These are phyloP conservation scores for Diaporthe citri DNA, from an alignment of 2,329 filamentous ascomycete species.

Conservation along the genomic window DNA sequence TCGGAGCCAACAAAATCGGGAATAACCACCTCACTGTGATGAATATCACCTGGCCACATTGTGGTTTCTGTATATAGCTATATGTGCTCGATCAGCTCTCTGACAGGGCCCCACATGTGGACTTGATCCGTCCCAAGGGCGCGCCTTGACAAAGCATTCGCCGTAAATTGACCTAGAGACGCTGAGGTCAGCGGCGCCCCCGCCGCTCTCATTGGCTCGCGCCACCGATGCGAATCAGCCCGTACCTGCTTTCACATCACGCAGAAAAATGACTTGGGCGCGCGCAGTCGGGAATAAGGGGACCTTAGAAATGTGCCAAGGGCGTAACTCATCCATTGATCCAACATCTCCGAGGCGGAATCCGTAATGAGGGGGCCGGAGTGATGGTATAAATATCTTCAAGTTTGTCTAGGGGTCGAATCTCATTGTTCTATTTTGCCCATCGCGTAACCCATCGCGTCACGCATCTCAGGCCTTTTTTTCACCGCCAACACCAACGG, in stretches of 20 bases:
- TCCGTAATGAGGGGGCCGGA: not conserved
- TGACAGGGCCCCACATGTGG: not conserved
- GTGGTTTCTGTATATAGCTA: not conserved
- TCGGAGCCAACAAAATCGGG: not conserved
- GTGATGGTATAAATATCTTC: slow-evolving; percentile 8
- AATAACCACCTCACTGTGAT: too few relatives aligned
- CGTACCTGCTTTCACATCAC: not conserved
- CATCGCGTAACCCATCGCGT: not conserved
- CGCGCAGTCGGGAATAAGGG: not conserved
- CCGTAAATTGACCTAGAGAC: not conserved
- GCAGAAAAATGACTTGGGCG: not conserved
- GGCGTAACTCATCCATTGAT: not conserved
- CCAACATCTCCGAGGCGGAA: not conserved
- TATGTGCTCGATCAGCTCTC: not conserved
- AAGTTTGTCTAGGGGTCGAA: not conserved
- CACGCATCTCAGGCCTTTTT: not conserved
- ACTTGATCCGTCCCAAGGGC: not conserved
- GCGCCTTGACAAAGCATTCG: slow-evolving; percentile 9
- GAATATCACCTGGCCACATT: not conserved
- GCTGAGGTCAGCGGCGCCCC: not conserved
- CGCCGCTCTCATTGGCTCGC: not conserved
- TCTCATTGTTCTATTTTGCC: not conserved
- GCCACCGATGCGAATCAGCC: too few relatives aligned
- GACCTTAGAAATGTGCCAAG: not conserved
- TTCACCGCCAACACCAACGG: not conserved